These are phyloP conservation scores for Colletotrichum sp. DNA, from an alignment of 2,329 filamentous ascomycete species.

Conservation along the genomic window DNA sequence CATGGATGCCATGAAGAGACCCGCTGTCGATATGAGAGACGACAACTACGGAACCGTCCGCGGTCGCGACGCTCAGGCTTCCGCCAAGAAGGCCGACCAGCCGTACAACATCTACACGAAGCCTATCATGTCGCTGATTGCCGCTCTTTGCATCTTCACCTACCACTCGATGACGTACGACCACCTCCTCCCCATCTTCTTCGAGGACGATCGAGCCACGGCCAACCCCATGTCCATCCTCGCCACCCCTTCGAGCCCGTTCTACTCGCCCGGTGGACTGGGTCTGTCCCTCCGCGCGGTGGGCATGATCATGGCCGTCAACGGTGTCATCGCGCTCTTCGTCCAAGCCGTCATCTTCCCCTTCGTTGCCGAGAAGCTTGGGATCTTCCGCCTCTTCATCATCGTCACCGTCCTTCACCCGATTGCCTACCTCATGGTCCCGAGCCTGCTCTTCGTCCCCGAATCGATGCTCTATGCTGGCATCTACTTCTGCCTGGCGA, in stretches of 20 bases:
- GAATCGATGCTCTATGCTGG: conserved; percentile 54
- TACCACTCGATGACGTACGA: conserved; percentile 97
- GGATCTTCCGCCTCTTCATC: conserved; percentile 65
- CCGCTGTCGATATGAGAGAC: conserved; percentile 74
- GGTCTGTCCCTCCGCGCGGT: conserved; percentile 68
- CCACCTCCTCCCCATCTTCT: conserved; percentile 89
- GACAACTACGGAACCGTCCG: conserved; percentile 81
- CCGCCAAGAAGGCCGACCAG: conserved; percentile 36
- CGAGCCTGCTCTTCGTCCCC: conserved; percentile 61
- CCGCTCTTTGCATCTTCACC: conserved; percentile 88
- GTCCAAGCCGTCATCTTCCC: conserved; percentile 68
- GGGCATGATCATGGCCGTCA: conserved; percentile 64
- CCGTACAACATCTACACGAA: conserved; percentile 54
- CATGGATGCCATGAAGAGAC: conserved; percentile 75
- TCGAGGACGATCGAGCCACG: conserved; percentile 73
- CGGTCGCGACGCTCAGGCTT: conserved; percentile 36
- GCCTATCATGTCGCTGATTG: conserved; percentile 75
- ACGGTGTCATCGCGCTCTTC: conserved; percentile 63
- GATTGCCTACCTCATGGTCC: conserved; percentile 64
- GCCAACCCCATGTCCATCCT: conserved; percentile 37
- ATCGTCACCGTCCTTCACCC: conserved; percentile 65
- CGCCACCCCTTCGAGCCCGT: conserved; percentile 40
- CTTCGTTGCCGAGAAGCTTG: conserved; percentile 60
- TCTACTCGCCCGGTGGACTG: conserved; percentile 66
- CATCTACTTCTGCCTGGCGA: conserved; percentile 62